Conservation (phyloP, 768 basidiomycete genomes). For the Favolaschia claudopus region DNA sequence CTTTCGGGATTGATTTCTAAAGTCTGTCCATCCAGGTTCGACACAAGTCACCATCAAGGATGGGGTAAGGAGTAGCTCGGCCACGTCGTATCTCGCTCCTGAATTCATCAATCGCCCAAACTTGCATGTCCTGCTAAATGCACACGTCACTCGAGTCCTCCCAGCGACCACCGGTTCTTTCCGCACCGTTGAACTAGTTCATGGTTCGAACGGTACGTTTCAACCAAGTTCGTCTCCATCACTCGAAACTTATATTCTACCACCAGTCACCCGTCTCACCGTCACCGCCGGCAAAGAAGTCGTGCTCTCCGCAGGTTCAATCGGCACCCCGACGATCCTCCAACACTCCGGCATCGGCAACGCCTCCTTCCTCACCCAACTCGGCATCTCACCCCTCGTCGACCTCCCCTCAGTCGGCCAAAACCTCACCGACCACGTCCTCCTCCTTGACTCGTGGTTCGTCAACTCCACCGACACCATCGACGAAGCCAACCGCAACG, state of each 20-base stretch:
- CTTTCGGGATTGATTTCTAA: neutral
- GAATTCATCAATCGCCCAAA: conserved; percentile 33
- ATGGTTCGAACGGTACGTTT: neutral
- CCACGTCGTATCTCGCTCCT: conserved; percentile 33
- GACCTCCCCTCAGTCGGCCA: conserved; percentile 40
- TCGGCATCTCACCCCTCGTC: conserved; percentile 34
- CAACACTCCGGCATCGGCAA: conserved; percentile 46
- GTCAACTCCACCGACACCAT: conserved; percentile 37
- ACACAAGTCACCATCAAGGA: conserved; percentile 20
- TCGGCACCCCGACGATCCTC: conserved; percentile 44
- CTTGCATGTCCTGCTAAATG: conserved; percentile 29
- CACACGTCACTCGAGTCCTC: conserved; percentile 20
- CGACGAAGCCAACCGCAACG: conserved; percentile 32
- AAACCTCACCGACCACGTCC: conserved; percentile 40
- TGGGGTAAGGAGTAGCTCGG: conserved; percentile 30
- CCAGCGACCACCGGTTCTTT: neutral
- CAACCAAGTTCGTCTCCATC: too few species aligned
- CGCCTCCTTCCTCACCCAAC: conserved; percentile 14
- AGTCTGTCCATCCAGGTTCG: conserved; percentile 26
- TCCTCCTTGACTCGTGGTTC: conserved; percentile 29
- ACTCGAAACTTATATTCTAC: too few species aligned
- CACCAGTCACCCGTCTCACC: conserved; percentile 13
- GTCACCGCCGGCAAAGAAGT: conserved; percentile 41
- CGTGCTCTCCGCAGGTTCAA: conserved; percentile 45
- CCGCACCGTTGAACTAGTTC: conserved; percentile 25